Base-by-base conservation (phyloP, 73 alveolate species). In the Paramecium pentaurelia region DNA sequence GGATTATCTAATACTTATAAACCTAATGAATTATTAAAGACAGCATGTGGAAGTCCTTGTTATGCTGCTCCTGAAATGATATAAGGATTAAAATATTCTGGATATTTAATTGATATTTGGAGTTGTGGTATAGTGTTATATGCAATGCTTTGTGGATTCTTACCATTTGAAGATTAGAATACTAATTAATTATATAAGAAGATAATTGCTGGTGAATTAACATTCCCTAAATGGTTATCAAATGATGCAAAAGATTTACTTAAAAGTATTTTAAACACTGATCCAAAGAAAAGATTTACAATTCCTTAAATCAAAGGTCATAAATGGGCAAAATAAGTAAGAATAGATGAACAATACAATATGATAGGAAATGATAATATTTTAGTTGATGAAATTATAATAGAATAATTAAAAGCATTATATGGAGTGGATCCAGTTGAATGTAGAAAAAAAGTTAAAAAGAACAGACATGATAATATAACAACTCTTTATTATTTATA, bases 21-120 rank as follows among this genome's bases (percentile, higher is more conserved):
- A 49, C 70, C 77, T 1, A 64, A 83, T 27, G 86, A 71, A 60
- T 47, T 83, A 27, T 54, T 98, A 34, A 97, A 96, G 64, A 98
- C 99, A 68, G 99, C 99, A 4, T 98, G 99, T 77, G 99, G 99
- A 34, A 94, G 98, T 45, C 99, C 99, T 9, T 98, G 99, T 84
- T 98, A 98, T 93, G 99, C 99, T 27, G 99, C 99, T 8, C 99
- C 99, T 0, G 99, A 98, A 95, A 97, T 98, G 98, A 97, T 98
- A 4, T 95, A 98, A 54, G 98, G 99, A 4, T 95, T 96, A 25
- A 93, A 95, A 86, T 98, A 98, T 93, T 95, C 90, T 54, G 99
- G 99, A 20, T 92, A 95, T 25, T 96, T 96, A 49, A 97, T 95
- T 25, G 99, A 98, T 92, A 95, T 98, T 22, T 98, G 99, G 99